These are phyloP conservation scores for Lophiotrema nucula DNA, from an alignment of 495 filamentous ascomycete species.

Conservation along the genomic window DNA sequence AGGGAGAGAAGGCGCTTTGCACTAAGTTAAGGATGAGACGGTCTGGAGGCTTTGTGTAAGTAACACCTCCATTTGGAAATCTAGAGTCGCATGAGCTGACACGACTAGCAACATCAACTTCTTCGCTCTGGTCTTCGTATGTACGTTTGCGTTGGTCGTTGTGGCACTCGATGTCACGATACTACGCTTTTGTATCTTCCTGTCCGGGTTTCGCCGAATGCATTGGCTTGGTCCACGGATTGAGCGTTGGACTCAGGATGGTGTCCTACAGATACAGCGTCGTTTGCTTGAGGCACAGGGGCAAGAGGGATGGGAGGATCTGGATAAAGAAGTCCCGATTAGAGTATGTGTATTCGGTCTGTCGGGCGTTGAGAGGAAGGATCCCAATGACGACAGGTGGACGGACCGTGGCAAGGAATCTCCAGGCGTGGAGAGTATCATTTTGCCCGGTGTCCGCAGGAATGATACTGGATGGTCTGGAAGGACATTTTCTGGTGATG, in stretches of 20 bases:
- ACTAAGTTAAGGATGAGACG: not conserved
- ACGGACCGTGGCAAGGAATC: too few relatives aligned
- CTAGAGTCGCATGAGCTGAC: too few relatives aligned
- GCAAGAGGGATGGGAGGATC: not conserved
- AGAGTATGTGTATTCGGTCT: too few relatives aligned
- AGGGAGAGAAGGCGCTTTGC: not conserved
- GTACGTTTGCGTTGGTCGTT: not conserved
- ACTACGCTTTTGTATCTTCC: not conserved
- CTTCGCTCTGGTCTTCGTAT: not conserved
- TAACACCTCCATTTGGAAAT: not conserved
- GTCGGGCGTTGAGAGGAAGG: too few relatives aligned
- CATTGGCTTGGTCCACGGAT: not conserved
- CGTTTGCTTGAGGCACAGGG: not conserved
- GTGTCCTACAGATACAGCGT: conserved; percentile 2
- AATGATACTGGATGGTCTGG: too few relatives aligned
- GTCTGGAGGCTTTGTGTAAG: conserved; percentile 6
- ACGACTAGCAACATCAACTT: conserved; percentile 11
- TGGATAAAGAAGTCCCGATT: not conserved
- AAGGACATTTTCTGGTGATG: too few relatives aligned
- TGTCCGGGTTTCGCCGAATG: not conserved
- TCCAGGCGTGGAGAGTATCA: too few relatives aligned
- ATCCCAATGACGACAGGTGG: too few relatives aligned
- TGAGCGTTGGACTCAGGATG: not conserved
- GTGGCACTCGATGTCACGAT: not conserved
- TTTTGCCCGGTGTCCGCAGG: too few relatives aligned